Evolutionary conservation across 164 flowering plant genomes (phyloP).

Genomic region (Chimonanthus praecox): DNA sequence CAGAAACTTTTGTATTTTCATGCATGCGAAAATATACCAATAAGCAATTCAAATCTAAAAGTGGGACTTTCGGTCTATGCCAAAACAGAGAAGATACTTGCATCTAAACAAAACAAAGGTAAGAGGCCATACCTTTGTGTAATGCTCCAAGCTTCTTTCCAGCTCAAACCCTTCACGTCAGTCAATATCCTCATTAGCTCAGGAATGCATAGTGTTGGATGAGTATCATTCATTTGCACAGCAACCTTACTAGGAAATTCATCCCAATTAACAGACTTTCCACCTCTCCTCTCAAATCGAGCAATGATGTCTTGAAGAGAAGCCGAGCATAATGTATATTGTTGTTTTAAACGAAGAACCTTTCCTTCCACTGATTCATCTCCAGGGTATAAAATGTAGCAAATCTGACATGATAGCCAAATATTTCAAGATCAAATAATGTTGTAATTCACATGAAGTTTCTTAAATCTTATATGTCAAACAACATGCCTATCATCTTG

Average conservation of each 20-base stretch:
- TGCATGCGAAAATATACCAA: too few species aligned
- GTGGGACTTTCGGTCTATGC: too few species aligned
- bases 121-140: slow-evolving; percentile 55
- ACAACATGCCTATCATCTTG: not conserved
- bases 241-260: slow-evolving; percentile 91
- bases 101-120: not conserved
- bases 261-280: slow-evolving; percentile 62
- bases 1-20: too few species aligned
- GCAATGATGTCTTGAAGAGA: slow-evolving; percentile 91
- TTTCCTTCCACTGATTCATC: slow-evolving; percentile 91
- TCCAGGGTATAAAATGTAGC: slow-evolving; percentile 85
- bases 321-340: slow-evolving; percentile 89
- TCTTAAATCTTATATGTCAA: not conserved
- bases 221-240: slow-evolving; percentile 98
- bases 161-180: slow-evolving; percentile 72
- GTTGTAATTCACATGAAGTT: not conserved
- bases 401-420: slow-evolving; percentile 47
- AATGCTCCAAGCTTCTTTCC: slow-evolving; percentile 86
- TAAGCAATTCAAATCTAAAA: too few species aligned
- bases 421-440: not conserved
- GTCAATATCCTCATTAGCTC: slow-evolving; percentile 85
- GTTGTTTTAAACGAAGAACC: slow-evolving; percentile 86
- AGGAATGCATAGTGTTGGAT: slow-evolving; percentile 97
- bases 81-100: not conserved
- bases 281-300: slow-evolving; percentile 83